Evolutionary conservation across 108 stramenopile genomes (phyloP), one percentile per base, ranked within the genome.

Genomic region (Pinguiococcus pyrenoidosus): DNA sequence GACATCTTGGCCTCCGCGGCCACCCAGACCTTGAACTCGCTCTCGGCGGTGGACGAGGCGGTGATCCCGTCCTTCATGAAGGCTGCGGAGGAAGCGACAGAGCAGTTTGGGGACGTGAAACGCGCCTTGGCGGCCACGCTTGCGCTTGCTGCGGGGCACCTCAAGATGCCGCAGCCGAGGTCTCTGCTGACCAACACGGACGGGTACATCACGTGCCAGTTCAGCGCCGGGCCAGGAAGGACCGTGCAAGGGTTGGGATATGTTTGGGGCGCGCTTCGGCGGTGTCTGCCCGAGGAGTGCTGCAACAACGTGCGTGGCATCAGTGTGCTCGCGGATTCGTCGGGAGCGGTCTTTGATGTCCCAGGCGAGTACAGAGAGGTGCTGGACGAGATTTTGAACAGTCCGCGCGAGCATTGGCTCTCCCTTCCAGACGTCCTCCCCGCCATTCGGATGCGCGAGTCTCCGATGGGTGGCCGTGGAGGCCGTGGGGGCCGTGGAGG

Each of bases 1-100:
- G 71, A 72, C 68, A 59, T 72, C 30, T 50, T 69, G 16, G 18
- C 46, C 24, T 48, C 68, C 4, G 52, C 64, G n/a, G 71, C 68
- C 26, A 29, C 35, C 29, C 50, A 68, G 12, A 56, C 64, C 27
- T 52, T 54, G 8, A 64, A 59, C 27, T 49, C 55, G 37, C 32
- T 72, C 35, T 44, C 27, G 24, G 64, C 36, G 40, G 46, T 72
- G 10, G 59, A 69, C 37, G 50, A 23, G 14, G 30, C 59, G 20
- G 68, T 66, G 13, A 4, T 62, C 9, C 38, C 33, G 28, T 1
- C n/a, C 37, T 72, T 59, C 65, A 28, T 30, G 16, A 20, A 33
- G 28, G 27, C 53, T 28, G 61, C 64, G 25, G 24, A n/a, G 21
- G 55, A 54, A 33, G 46, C 55, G 0, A 56, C 66, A 9, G 67